Base-by-base conservation (phyloP, 2,329 filamentous ascomycete species). In the Cladosporium sp. region DNA sequence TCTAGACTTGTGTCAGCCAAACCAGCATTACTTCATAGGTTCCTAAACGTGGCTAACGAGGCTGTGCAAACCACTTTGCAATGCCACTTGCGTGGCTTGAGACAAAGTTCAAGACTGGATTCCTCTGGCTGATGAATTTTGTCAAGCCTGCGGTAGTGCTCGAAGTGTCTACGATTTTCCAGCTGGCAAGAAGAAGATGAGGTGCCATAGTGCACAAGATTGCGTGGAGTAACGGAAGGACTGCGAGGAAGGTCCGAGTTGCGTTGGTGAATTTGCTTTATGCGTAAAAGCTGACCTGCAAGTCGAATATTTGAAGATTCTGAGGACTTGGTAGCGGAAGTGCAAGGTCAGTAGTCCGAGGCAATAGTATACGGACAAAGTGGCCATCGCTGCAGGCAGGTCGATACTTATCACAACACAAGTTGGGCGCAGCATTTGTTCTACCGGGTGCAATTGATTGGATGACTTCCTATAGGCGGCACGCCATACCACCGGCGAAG, bases 11-110 rank as follows among this genome's bases (percentile, higher is more conserved):
- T 19, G 10, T 55, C 24, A 44, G 25, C 36, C 39, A 42, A 19
- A 9, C 17, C 28, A 19, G 5, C 32, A 19, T 34, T n/a, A 42
- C 13, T 13, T 20, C 37, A 24, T 44, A 44, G 40, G 2, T 12
- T 22, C 40, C 2, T 20, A 15, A 44, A 24, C 2, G 3, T 8
- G 15, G 51, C 53, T 13, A 25, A 56, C 53, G 32, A 48, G 53
- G 53, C 17, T 56, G 53, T 13, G 53, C 19, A 24, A 49, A 15
- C 53, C 53, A 56, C n/a, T 24, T 28, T 32, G 34, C 17, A 28
- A 56, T 25, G 34, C 20, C 40, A 25, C 19, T 17, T 35, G 34
- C 32, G 25, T 49, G 34, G 53, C 28, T 48, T 12, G 32, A 49
- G 19, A 39, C 17, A 37, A 20, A 56, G 15, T 35, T 19, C 40